These are phyloP conservation scores for Calonectria ilicicola DNA, from an alignment of 2,329 filamentous ascomycete genomes.

Conservation along the genomic window DNA sequence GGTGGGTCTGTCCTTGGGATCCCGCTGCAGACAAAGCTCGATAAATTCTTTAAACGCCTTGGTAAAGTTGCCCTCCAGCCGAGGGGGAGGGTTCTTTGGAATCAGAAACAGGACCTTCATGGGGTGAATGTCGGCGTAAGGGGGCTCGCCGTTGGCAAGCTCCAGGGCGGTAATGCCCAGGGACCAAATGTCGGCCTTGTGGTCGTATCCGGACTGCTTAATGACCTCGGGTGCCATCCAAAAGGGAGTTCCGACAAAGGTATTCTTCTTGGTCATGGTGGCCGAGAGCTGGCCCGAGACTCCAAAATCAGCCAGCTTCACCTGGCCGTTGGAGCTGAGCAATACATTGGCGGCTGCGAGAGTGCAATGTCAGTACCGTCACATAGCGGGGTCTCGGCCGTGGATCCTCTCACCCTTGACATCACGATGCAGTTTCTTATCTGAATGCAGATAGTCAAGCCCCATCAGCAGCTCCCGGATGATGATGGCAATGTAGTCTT, in stretches of 20 bases:
- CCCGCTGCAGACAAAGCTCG: constrained; percentile 85
- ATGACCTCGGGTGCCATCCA: constrained; percentile 99
- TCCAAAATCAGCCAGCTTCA: constrained; percentile 97
- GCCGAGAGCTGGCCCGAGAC: constrained; percentile 96
- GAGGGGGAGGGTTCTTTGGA: constrained; percentile 90
- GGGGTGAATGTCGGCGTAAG: constrained; percentile 95
- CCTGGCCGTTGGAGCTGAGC: constrained; percentile 89
- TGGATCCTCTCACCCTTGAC: constrained; percentile 79
- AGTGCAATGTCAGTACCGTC: background rate
- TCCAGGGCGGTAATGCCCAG: constrained; percentile 94
- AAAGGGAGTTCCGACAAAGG: constrained; percentile 97
- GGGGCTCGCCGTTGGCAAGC: constrained; percentile 90
- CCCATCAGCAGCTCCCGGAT: constrained; percentile 89
- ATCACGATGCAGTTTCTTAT: constrained; percentile 96
- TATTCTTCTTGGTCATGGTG: constrained; percentile 99
- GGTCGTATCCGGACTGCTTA: constrained; percentile 97
- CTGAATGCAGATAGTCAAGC: constrained; percentile 90
- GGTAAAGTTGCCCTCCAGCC: constrained; percentile 83
- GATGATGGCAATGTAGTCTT: constrained; percentile 98
- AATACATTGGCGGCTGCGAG: constrained; percentile 88
- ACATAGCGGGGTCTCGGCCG: background rate
- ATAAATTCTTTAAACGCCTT: constrained; percentile 88
- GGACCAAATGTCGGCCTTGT: constrained; percentile 98
- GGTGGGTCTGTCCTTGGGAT: constrained; percentile 88
- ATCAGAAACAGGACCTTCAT: constrained; percentile 99